Percentiles rank a stretch among this genome's conserved stretches.
Conservation (phyloP, 257 asterid species). For the Solanum tarapatanum region DNA sequence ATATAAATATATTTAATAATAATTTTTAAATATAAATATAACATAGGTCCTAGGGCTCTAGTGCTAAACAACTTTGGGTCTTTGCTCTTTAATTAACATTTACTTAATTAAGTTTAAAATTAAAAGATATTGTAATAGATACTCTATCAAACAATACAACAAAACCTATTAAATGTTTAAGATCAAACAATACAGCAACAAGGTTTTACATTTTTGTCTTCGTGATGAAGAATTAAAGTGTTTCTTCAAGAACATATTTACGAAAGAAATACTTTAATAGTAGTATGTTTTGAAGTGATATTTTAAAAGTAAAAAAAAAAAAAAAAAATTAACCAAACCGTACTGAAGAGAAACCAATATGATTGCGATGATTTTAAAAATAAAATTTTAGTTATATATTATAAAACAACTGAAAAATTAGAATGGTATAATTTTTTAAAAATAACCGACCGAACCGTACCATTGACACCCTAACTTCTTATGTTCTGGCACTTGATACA, state of each 20-base stretch:
- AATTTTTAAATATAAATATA: too few relatives aligned
- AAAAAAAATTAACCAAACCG: too few relatives aligned
- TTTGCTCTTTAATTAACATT: too few relatives aligned
- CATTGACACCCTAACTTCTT: too few relatives aligned
- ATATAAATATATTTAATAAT: too few relatives aligned
- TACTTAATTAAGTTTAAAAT: background rate
- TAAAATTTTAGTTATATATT: too few relatives aligned
- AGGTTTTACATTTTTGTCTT: background rate
- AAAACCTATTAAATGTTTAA: too few relatives aligned
- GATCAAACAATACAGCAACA: background rate
- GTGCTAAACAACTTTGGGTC: too few relatives aligned
- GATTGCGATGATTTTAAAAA: background rate
- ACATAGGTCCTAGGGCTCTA: too few relatives aligned
- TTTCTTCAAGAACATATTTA: background rate
- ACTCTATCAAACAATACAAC: background rate
- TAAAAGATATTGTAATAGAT: background rate
- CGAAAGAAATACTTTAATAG: background rate
- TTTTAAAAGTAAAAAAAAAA: too few relatives aligned
- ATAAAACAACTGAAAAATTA: too few relatives aligned
- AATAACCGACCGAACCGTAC: background rate
- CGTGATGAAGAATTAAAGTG: background rate
- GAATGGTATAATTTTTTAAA: background rate
- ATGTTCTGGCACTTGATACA: too few relatives aligned
- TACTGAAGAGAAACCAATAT: background rate
- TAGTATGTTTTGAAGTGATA: background rate